Evolutionary conservation across 805 yeast species (phyloP), one percentile per base, ranked within the genome.

Genomic region (Nadsonia fulvescens): DNA sequence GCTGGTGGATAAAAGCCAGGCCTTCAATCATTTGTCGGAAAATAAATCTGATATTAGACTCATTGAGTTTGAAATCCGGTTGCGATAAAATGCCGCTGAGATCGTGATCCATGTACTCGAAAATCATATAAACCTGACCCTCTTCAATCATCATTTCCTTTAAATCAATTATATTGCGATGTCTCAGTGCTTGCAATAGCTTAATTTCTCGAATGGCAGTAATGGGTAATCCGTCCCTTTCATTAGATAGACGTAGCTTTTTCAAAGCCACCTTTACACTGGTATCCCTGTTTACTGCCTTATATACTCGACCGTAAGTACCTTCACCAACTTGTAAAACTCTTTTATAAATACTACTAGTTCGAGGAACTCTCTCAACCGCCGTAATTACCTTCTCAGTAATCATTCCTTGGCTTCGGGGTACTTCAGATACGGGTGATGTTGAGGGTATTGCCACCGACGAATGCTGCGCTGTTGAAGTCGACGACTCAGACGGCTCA

Each of bases 261-360:
- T 89, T 89, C 42, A 89, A 55, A 1, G 98, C 98, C n/a, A 82
- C 89, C 36, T 63, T 53, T 31, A 65, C 69, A 2, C 66, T 61
- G 0, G 93, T 78, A 4, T 66, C 54, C 9, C 53, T 51, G 45
- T 89, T 82, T 25, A 56, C 58, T 0, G 94, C 93, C 44, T 82
- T 81, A 54, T 76, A 82, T 12, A 89, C 99, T 46, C 79, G 82
- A 11, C 98, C 98, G 47, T 89, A 89, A 0, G 96, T 89, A 6
- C 98, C 98, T 51, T 89, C 96, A n/a, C 98, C 98, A 4, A 89
- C 96, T 44, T 89, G 96, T 20, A 66, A 61, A 1, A 78, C 66
- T 29, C 83, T 57, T 36, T 73, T 72, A 46, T 75, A 81, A n/a
- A 49, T 43, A n/a, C 32, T 29, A 18, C 29, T 17, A 5, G 25